These are phyloP conservation scores for Aspergillus asperescens DNA, from an alignment of 495 filamentous ascomycete genomes.

Conservation along the genomic window DNA sequence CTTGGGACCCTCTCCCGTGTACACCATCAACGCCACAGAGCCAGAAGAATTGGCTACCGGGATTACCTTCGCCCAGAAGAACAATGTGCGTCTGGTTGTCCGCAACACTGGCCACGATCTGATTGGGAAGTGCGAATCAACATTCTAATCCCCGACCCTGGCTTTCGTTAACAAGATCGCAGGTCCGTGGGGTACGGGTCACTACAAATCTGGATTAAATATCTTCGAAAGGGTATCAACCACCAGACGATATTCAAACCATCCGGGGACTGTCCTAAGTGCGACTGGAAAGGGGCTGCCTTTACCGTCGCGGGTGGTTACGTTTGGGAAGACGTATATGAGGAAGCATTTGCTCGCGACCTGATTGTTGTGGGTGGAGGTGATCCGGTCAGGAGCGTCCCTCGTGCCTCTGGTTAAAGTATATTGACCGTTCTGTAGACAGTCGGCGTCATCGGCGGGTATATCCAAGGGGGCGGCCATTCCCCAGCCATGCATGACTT, in stretches of 20 bases:
- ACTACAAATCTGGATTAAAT: slow-evolving; percentile 36
- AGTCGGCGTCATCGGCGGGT: slow-evolving; percentile 36
- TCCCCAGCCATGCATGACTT: slow-evolving; percentile 22
- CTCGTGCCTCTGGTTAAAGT: too few species aligned
- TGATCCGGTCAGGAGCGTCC: slow-evolving; percentile 29
- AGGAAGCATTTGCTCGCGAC: slow-evolving; percentile 20
- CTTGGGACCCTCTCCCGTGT: slow-evolving; percentile 19
- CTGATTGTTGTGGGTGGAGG: slow-evolving; percentile 35
- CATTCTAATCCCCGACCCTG: slow-evolving; percentile 27
- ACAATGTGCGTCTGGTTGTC: slow-evolving; percentile 53
- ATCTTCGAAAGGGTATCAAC: slow-evolving; percentile 26
- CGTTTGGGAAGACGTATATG: slow-evolving; percentile 33
- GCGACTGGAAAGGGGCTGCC: slow-evolving; percentile 28
- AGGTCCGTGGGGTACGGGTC: slow-evolving; percentile 34
- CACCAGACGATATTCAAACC: slow-evolving; percentile 24
- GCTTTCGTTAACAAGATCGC: slow-evolving; percentile 9
- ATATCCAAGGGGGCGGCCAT: slow-evolving; percentile 36
- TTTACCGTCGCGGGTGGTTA: slow-evolving; percentile 36
- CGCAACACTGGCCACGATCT: slow-evolving; percentile 53
- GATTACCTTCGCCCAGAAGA: slow-evolving; percentile 45
- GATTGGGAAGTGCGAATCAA: slow-evolving; percentile 44
- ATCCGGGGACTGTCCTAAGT: slow-evolving; percentile 11
- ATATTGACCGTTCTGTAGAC: slow-evolving; percentile 21
- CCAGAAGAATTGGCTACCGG: slow-evolving; percentile 22
- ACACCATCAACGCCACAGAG: slow-evolving; percentile 31